These are phyloP conservation scores for Penicillium parvum DNA, from an alignment of 495 filamentous ascomycete genomes.

Conservation along the genomic window DNA sequence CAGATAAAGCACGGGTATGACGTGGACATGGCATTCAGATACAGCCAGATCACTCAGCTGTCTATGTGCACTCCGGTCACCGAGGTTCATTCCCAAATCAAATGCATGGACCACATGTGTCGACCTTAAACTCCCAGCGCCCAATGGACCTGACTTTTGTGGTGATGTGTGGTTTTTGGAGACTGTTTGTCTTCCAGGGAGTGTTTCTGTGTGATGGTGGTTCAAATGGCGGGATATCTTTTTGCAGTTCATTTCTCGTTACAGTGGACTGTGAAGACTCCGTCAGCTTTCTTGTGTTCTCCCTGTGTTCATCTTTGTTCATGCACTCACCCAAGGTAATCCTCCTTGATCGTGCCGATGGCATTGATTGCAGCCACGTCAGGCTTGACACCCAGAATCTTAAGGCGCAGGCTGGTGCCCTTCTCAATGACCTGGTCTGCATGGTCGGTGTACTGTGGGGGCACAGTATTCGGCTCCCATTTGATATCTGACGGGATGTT, in stretches of 20 bases:
- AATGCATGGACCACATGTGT: no score
- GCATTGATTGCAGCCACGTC: constrained; percentile 93
- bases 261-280: constrained; percentile 31
- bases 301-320: no score
- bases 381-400: constrained; percentile 84
- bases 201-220: neutral
- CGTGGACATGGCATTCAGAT: no score
- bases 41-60: no score
- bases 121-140: no score
- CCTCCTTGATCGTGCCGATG: constrained; percentile 95
- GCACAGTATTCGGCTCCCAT: constrained; percentile 85
- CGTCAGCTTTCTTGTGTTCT: no score
- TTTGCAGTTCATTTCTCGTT: constrained; percentile 26
- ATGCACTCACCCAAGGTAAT: constrained; percentile 49
- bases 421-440: constrained; percentile 92
- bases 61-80: no score
- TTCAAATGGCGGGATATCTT: constrained; percentile 18
- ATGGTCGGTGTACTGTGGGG: constrained; percentile 79
- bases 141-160: no score
- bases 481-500: constrained; percentile 89
- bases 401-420: constrained; percentile 86
- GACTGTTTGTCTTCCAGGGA: neutral
- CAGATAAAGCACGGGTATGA: no score
- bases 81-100: no score
- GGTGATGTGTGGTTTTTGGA: no score